Percentiles rank a stretch among this genome's conserved stretches.
These are phyloP conservation scores for Cyclaneusma minus DNA, from an alignment of 2,329 filamentous ascomycete species.

Conservation along the genomic window DNA sequence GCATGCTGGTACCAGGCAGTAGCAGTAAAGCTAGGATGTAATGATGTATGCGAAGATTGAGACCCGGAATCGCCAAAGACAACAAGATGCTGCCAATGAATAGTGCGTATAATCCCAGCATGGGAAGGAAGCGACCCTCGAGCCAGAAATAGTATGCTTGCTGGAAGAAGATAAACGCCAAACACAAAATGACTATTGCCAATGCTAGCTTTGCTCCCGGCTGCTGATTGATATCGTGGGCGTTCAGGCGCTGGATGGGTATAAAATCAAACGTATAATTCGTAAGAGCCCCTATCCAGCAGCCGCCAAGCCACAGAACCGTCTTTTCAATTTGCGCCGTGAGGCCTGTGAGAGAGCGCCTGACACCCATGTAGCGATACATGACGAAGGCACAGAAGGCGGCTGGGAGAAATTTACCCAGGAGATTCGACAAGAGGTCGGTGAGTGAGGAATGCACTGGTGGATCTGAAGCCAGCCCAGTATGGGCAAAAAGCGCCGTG, in stretches of 20 bases:
- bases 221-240: constrained; percentile 76
- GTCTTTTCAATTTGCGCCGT: constrained; percentile 82
- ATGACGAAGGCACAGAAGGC: constrained; percentile 79
- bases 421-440: constrained; percentile 57
- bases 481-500: constrained; percentile 72
- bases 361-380: constrained; percentile 67
- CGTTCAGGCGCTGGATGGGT: constrained; percentile 81
- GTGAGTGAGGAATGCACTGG: constrained; percentile 53
- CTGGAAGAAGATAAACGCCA: constrained; percentile 51
- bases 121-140: constrained; percentile 65
- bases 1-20: constrained; percentile 75
- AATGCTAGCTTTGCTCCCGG: constrained; percentile 78
- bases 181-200: constrained; percentile 56
- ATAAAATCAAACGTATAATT: constrained; percentile 95
- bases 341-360: constrained; percentile 54
- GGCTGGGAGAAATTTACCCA: constrained; percentile 75
- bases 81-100: constrained; percentile 53
- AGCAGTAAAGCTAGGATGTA: constrained; percentile 82
- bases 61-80: constrained; percentile 55
- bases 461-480: constrained; percentile 78
- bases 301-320: constrained; percentile 74
- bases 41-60: constrained; percentile 83
- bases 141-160: constrained; percentile 80
- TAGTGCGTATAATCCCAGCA: constrained; percentile 62
- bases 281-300: constrained; percentile 81